phyloP scores from a whole-genome alignment of 1,284 basidiomycete species.

The Gastroboletus turbinatus region DNA sequence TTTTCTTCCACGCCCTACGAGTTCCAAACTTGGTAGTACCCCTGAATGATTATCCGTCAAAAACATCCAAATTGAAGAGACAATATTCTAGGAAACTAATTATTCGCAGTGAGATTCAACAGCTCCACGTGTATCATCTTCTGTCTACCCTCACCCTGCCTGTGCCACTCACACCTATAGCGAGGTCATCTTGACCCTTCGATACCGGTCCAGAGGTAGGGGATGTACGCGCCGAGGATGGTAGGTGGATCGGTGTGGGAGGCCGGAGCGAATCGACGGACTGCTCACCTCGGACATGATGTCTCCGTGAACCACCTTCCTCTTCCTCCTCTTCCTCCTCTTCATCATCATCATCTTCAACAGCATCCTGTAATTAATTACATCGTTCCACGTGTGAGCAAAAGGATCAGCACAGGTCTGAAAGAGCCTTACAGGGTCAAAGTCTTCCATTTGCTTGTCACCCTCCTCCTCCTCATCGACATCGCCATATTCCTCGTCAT shows the following conservation, averaged over 20 bases:
- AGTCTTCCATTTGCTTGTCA: slow-evolving; percentile 79
- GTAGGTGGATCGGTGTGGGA: slow-evolving; percentile 37
- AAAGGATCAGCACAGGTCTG: not conserved
- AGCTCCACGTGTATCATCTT: slow-evolving; percentile 33
- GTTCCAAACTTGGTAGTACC: slow-evolving; percentile 14
- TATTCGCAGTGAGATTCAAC: slow-evolving; percentile 13
- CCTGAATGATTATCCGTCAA: slow-evolving; percentile 12
- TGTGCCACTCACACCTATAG: slow-evolving; percentile 17
- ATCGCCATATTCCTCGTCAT: slow-evolving; percentile 66
- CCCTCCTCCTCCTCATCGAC: slow-evolving; percentile 63
- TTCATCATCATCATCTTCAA: slow-evolving; percentile 55
- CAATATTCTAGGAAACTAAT: slow-evolving; percentile 8
- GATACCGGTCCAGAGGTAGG: slow-evolving; percentile 41
- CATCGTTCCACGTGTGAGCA: slow-evolving; percentile 10
- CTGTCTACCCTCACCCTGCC: slow-evolving; percentile 51
- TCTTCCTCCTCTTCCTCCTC: slow-evolving; percentile 62
- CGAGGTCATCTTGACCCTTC: slow-evolving; percentile 35
- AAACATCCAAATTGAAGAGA: not conserved
- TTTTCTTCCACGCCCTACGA: slow-evolving; percentile 21
- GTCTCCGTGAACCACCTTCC: slow-evolving; percentile 41
- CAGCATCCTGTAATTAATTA: slow-evolving; percentile 26
- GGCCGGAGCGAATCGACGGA: slow-evolving; percentile 30
- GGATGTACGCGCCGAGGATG: slow-evolving; percentile 48
- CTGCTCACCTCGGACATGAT: slow-evolving; percentile 36
- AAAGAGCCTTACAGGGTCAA: slow-evolving; percentile 64